Evolutionary conservation across 768 basidiomycete species (phyloP).

Genomic region (Trametes sanguinea): DNA sequence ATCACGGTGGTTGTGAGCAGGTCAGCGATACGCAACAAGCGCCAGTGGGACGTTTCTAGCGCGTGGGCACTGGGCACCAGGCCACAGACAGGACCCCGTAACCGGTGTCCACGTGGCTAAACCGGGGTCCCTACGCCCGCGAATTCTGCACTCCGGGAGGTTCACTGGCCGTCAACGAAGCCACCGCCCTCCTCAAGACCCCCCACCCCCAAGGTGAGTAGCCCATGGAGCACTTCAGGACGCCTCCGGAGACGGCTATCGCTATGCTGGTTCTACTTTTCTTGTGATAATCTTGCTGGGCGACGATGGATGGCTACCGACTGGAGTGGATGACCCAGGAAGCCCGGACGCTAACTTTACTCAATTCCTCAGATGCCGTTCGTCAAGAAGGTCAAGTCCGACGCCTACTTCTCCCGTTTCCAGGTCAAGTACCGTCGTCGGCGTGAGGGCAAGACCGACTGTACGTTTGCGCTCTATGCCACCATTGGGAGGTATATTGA

Average conservation of each 20-base stretch:
- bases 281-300: not conserved
- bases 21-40: not conserved
- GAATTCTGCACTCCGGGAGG: not conserved
- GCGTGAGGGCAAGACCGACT: constrained; percentile 99
- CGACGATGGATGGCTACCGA: constrained; percentile 36
- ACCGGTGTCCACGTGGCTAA: not conserved
- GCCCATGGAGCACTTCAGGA: not conserved
- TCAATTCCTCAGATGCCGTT: constrained; percentile 75
- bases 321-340: constrained; percentile 32
- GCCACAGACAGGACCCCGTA: constrained; percentile 6
- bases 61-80: not conserved
- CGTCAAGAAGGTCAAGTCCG: constrained; percentile 95
- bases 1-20: not conserved
- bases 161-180: constrained; percentile 29
- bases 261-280: not conserved
- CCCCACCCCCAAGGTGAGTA: constrained; percentile 39
- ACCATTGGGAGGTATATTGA: not conserved
- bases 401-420: constrained; percentile 97
- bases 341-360: constrained; percentile 16
- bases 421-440: constrained; percentile 98
- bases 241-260: not conserved
- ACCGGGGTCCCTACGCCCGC: constrained; percentile 12
- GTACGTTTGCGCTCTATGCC: constrained; percentile 39
- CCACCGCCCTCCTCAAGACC: constrained; percentile 36
- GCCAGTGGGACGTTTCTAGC: constrained; percentile 3